Evolutionary conservation across 164 flowering plant genomes (phyloP).

Genomic region (Magnolia officinalis): DNA sequence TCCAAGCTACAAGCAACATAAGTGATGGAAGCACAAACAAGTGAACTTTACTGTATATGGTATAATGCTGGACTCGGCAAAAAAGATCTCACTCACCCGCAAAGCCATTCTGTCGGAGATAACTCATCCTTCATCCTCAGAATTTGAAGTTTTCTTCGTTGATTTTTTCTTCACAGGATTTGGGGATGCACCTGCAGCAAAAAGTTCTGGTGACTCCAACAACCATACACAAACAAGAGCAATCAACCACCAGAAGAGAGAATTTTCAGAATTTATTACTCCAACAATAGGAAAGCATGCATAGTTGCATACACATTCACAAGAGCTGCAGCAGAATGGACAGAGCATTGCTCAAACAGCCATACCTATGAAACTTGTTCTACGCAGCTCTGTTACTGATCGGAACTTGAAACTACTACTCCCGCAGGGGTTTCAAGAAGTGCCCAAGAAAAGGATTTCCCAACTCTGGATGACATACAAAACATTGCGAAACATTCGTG

Average conservation of each 20-base stretch:
- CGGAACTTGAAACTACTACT: too few relatives aligned
- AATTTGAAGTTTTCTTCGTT: constrained; percentile 7
- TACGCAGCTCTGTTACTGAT: too few relatives aligned
- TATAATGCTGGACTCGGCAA: background rate
- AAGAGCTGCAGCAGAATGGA: background rate
- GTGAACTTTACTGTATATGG: background rate
- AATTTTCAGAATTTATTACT: too few relatives aligned
- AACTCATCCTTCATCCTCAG: constrained; percentile 25
- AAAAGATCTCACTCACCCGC: background rate
- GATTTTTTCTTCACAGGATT: constrained; percentile 9
- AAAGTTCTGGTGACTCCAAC: background rate
- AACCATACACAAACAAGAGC: background rate
- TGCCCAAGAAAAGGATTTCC: too few relatives aligned
- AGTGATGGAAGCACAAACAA: too few relatives aligned
- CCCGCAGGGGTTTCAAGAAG: too few relatives aligned
- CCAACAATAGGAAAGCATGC: background rate
- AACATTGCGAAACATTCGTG: too few relatives aligned
- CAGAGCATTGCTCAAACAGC: background rate
- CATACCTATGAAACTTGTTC: background rate
- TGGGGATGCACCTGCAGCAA: constrained; percentile 15
- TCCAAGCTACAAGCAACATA: too few relatives aligned
- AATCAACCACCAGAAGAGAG: background rate
- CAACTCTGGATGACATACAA: too few relatives aligned
- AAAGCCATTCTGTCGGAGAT: constrained; percentile 3
- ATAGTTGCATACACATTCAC: background rate